Conservation (phyloP, 1,284 basidiomycete species). For the Grifola frondosa region DNA sequence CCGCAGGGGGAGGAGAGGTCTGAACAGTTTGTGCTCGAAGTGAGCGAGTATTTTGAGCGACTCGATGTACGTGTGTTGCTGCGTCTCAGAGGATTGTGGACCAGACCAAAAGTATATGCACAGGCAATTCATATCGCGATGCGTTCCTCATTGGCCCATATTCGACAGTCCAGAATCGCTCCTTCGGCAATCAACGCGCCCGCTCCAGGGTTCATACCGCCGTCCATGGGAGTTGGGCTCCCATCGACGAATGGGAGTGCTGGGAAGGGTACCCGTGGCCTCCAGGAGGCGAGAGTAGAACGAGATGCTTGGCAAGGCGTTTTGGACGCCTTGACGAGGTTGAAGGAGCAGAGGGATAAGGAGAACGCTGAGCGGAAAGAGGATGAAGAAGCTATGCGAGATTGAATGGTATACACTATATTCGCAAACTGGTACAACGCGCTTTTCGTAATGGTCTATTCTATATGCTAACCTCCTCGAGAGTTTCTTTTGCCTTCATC, state of each 20-base stretch:
- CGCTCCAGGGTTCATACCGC: constrained; percentile 65
- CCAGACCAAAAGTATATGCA: too few species aligned
- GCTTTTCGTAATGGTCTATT: constrained; percentile 4
- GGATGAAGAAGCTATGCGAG: constrained; percentile 2
- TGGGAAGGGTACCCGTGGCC: constrained; percentile 42
- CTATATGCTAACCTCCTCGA: constrained; percentile 43
- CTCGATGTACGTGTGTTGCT: constrained; percentile 63
- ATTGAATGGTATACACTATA: constrained; percentile 3
- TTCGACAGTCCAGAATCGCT: constrained; percentile 78
- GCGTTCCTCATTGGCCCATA: constrained; percentile 75
- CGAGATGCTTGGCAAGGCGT: constrained; percentile 76
- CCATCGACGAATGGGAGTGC: constrained; percentile 39
- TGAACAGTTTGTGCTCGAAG: constrained; percentile 80
- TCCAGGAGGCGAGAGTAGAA: constrained; percentile 75
- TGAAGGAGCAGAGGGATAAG: constrained; percentile 47
- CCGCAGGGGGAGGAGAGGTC: constrained; percentile 80
- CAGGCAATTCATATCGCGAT: constrained; percentile 73
- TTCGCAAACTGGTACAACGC: constrained; percentile 19
- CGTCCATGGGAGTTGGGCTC: constrained; percentile 73
- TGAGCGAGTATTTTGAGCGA: constrained; percentile 79
- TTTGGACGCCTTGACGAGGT: constrained; percentile 58
- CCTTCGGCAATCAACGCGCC: constrained; percentile 80
- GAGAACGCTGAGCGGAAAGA: constrained; percentile 12
- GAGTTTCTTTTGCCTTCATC: constrained; percentile 55
- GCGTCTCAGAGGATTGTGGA: too few species aligned